Evolutionary conservation across 2,329 filamentous ascomycete species (phyloP).

Genomic region (Alternaria arbusti): DNA sequence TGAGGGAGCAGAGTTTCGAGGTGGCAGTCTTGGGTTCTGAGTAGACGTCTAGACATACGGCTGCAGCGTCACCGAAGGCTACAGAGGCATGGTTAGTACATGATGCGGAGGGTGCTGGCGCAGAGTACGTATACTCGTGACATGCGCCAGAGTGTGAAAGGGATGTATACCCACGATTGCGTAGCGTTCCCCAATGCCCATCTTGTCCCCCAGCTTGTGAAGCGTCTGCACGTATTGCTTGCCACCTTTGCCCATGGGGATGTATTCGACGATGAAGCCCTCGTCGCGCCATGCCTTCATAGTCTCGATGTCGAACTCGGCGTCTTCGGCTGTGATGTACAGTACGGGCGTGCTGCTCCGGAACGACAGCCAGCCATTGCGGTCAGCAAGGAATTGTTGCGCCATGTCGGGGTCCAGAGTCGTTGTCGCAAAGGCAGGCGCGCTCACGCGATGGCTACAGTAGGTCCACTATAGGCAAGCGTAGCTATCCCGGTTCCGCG

Average conservation of each 20-base stretch:
- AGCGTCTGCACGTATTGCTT: constrained; percentile 56
- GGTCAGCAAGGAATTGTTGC: constrained; percentile 45
- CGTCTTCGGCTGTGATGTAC: constrained; percentile 59
- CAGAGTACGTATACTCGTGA: neutral
- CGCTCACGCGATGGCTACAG: constrained; percentile 3
- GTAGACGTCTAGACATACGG: constrained; percentile 64
- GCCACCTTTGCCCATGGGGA: constrained; percentile 60
- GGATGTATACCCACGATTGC: constrained; percentile 63
- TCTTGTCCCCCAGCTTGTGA: constrained; percentile 59
- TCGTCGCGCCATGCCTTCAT: constrained; percentile 64
- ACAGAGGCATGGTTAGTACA: constrained; percentile 9
- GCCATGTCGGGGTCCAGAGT: constrained; percentile 32
- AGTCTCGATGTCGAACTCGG: constrained; percentile 63
- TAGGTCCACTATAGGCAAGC: constrained; percentile 12
- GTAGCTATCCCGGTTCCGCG: constrained; percentile 4
- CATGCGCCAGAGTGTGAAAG: constrained; percentile 13
- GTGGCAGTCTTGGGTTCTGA: constrained; percentile 59
- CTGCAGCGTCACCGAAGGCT: constrained; percentile 70
- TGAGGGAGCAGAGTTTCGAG: constrained; percentile 62
- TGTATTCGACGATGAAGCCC: constrained; percentile 65
- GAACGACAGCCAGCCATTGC: constrained; percentile 49
- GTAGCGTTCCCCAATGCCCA: constrained; percentile 66
- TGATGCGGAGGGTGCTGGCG: neutral
- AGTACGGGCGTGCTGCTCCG: constrained; percentile 53
- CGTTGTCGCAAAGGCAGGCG: constrained; percentile 1